phyloP scores from a whole-genome alignment of 495 filamentous ascomycete species.

The Tricharina praecox region DNA sequence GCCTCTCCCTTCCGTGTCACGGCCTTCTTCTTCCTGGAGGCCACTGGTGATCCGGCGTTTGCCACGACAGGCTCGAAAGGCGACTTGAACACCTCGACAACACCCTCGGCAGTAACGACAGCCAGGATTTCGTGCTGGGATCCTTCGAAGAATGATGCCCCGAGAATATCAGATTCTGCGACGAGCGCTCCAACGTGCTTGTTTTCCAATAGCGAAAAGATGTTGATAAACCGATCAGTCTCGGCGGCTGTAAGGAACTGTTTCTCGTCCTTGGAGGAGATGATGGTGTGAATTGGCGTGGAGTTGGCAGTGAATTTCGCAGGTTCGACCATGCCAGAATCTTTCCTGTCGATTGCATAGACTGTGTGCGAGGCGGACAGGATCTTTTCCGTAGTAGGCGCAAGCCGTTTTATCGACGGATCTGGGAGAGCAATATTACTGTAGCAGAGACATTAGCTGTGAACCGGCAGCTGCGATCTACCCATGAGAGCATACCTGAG shows the following conservation, averaged over 20 bases:
- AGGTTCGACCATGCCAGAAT: slow-evolving; percentile 27
- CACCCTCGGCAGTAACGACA: slow-evolving; percentile 38
- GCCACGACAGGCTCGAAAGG: slow-evolving; percentile 33
- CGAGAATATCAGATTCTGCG: slow-evolving; percentile 36
- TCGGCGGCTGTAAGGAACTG: slow-evolving; percentile 34
- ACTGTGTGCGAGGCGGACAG: slow-evolving; percentile 42
- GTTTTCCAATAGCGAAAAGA: slow-evolving; percentile 33
- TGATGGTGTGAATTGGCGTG: slow-evolving; percentile 36
- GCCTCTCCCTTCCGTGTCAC: slow-evolving; percentile 37
- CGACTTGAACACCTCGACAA: slow-evolving; percentile 40
- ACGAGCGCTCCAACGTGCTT: slow-evolving; percentile 37
- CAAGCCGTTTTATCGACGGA: slow-evolving; percentile 31
- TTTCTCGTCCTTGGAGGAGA: slow-evolving; percentile 32
- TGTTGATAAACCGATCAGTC: slow-evolving; percentile 39
- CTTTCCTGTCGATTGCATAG: slow-evolving; percentile 35
- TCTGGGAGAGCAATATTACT: slow-evolving; percentile 36
- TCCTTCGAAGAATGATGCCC: slow-evolving; percentile 26
- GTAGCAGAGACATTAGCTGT: neutral
- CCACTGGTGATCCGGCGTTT: slow-evolving; percentile 22
- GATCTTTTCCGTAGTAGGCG: slow-evolving; percentile 31
- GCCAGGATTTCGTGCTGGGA: slow-evolving; percentile 27
- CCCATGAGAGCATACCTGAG: slow-evolving; percentile 35
- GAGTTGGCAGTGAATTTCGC: slow-evolving; percentile 37
- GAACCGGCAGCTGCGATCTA: slow-evolving; percentile 28
- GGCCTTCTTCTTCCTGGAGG: slow-evolving; percentile 33